A percentile compares a stretch with the other conserved stretches of the same genome.
Evolutionary conservation across 2,329 filamentous ascomycete species (phyloP).

Genomic region (Periglandula ipomoeae): DNA sequence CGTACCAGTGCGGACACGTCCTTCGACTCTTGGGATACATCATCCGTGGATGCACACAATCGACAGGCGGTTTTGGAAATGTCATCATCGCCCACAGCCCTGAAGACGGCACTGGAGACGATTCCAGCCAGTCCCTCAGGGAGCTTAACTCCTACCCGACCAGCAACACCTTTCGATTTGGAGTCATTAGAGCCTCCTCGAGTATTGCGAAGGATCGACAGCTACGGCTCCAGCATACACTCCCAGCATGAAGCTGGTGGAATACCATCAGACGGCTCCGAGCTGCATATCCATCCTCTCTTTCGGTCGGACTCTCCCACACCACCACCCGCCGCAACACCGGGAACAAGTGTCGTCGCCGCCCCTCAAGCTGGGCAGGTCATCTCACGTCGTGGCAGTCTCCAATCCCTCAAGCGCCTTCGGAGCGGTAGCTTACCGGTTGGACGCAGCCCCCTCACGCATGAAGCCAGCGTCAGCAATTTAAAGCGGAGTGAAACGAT

Average conservation of each 20-base stretch:
- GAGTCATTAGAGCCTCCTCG: conserved; percentile 43
- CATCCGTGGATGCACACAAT: conserved; percentile 53
- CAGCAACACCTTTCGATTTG: conserved; percentile 40
- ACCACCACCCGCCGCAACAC: conserved; percentile 55
- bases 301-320: conserved; percentile 65
- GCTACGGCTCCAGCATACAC: conserved; percentile 36
- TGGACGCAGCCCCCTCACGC: conserved; percentile 37
- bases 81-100: conserved; percentile 31
- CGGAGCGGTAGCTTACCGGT: conserved; percentile 46
- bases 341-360: conserved; percentile 62
- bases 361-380: conserved; percentile 59
- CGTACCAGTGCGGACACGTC: conserved; percentile 43
- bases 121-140: conserved; percentile 58
- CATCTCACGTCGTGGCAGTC: conserved; percentile 44
- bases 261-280: conserved; percentile 23
- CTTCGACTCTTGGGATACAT: conserved; percentile 71
- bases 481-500: conserved; percentile 1
- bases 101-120: conserved; percentile 53
- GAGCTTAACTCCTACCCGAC: conserved; percentile 53
- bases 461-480: conserved; percentile 38
- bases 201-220: conserved; percentile 36
- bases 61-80: conserved; percentile 47
- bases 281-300: conserved; percentile 68
- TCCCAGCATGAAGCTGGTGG: conserved; percentile 20
- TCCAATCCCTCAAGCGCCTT: conserved; percentile 42